A percentile compares a stretch with the other conserved stretches of the same genome.
Conservation (phyloP, 257 asterid genomes). For the Knoxia roxburghii region DNA sequence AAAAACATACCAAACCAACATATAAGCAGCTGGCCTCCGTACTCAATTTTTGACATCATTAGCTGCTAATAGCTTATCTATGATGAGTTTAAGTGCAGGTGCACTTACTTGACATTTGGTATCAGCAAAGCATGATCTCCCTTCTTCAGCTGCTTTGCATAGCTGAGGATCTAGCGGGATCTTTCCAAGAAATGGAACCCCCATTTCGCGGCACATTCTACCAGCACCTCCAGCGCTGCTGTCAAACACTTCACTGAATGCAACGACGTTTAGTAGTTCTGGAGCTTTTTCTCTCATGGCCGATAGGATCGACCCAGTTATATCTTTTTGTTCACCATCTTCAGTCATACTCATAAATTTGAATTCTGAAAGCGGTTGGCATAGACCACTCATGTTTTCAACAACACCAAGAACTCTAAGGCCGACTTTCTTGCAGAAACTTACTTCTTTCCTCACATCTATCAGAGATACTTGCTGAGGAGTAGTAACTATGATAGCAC, state of each 20-base stretch:
- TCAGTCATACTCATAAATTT: constrained; percentile 40
- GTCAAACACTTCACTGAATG: constrained; percentile 70
- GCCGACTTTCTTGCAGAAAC: constrained; percentile 81
- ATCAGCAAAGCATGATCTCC: constrained; percentile 75
- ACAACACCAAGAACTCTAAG: constrained; percentile 74
- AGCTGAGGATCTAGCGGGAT: constrained; percentile 88
- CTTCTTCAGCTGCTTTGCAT: constrained; percentile 91
- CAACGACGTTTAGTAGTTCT: constrained; percentile 48
- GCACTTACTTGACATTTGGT: constrained; percentile 50
- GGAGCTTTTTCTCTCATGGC: constrained; percentile 68
- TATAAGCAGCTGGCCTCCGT: constrained; percentile 13
- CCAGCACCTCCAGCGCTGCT: constrained; percentile 86
- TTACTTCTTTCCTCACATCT: constrained; percentile 88
- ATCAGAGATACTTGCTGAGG: constrained; percentile 90
- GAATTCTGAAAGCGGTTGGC: constrained; percentile 53
- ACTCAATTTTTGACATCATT: constrained; percentile 36
- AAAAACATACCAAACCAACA: too few relatives aligned
- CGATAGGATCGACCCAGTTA: constrained; percentile 48
- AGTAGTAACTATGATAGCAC: constrained; percentile 83
- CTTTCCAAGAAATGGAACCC: constrained; percentile 75
- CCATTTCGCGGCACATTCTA: constrained; percentile 79
- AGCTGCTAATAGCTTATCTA: constrained; percentile 46
- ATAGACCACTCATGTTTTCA: constrained; percentile 89
- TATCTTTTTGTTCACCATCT: constrained; percentile 52
- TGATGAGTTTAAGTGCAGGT: constrained; percentile 52